These are phyloP conservation scores for Breviolum minutum DNA, from an alignment of 73 alveolate genomes.

Conservation along the genomic window DNA sequence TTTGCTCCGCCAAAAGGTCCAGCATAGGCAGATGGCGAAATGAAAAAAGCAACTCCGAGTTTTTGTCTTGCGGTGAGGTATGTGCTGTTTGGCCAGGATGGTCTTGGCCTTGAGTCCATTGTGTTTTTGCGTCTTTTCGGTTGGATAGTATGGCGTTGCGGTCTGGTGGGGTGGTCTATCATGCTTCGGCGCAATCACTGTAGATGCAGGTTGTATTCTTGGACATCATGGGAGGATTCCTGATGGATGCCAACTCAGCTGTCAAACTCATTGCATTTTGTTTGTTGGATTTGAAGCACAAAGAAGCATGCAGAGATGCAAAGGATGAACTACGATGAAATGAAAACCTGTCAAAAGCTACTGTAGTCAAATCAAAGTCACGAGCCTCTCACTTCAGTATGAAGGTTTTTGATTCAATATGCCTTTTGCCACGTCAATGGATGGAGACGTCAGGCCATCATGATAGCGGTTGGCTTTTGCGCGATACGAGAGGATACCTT, in stretches of 20 bases:
- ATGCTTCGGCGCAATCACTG: not conserved
- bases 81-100: constrained; percentile 35
- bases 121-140: not conserved
- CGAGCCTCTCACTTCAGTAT: too few species aligned
- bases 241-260: constrained; percentile 30
- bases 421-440: not conserved
- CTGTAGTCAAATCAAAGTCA: not conserved
- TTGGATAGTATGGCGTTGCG: not conserved
- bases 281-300: not conserved
- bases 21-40: too few species aligned
- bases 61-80: not conserved
- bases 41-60: too few species aligned
- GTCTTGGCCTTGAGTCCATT: not conserved
- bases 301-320: not conserved
- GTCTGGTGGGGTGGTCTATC: not conserved
- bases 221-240: constrained; percentile 92
- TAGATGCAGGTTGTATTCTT: constrained; percentile 9
- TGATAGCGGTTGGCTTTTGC: constrained; percentile 72
- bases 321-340: not conserved
- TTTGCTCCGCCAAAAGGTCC: not conserved
- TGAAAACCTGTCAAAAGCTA: not conserved
- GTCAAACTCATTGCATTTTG: too few species aligned
- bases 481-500: constrained; percentile 59
- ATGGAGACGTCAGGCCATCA: constrained; percentile 34
- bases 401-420: too few species aligned